Evolutionary conservation across 1,284 basidiomycete genomes (phyloP).

Genomic region (Xerocomus amazonicus): DNA sequence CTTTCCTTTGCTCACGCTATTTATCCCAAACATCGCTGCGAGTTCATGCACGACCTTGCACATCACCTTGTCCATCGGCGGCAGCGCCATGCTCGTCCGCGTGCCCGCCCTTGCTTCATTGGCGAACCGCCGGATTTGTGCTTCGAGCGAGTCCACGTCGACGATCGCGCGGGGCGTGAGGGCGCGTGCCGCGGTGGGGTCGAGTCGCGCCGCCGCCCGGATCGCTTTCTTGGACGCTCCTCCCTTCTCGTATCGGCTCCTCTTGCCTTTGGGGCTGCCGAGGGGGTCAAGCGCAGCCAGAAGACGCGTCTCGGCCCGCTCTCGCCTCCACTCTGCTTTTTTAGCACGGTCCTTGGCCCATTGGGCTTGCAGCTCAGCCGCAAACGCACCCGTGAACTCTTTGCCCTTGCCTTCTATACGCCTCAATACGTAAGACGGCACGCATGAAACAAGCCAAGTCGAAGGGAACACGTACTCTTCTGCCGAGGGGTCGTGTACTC

Average conservation of each 20-base stretch:
- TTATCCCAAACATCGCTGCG: conserved; percentile 70
- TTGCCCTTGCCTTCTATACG: conserved; percentile 49
- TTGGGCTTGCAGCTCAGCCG: conserved; percentile 61
- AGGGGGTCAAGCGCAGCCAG: conserved; percentile 55
- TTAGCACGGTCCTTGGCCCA: conserved; percentile 81
- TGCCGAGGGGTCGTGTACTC: conserved; percentile 32
- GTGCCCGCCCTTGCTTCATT: conserved; percentile 43
- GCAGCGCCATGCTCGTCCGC: conserved; percentile 57
- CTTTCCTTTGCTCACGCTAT: conserved; percentile 71
- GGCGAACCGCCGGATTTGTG: conserved; percentile 70
- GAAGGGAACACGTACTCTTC: conserved; percentile 21
- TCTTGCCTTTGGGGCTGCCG: conserved; percentile 13
- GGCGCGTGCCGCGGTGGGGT: conserved; percentile 37
- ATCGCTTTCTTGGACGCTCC: conserved; percentile 55
- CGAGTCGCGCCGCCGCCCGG: conserved; percentile 49
- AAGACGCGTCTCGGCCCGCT: conserved; percentile 56
- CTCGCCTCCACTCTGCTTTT: conserved; percentile 75
- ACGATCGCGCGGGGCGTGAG: conserved; percentile 47
- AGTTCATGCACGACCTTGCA: conserved; percentile 76
- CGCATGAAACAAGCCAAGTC: not conserved
- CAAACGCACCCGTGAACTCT: conserved; percentile 42
- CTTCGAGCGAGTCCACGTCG: conserved; percentile 57
- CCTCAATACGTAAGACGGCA: conserved; percentile 32
- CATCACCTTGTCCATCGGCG: conserved; percentile 70
- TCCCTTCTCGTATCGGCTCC: too few species aligned